Evolutionary conservation across 768 basidiomycete genomes (phyloP), one percentile per base, ranked within the genome.

Genomic region (Pleurotus pulmonarius): DNA sequence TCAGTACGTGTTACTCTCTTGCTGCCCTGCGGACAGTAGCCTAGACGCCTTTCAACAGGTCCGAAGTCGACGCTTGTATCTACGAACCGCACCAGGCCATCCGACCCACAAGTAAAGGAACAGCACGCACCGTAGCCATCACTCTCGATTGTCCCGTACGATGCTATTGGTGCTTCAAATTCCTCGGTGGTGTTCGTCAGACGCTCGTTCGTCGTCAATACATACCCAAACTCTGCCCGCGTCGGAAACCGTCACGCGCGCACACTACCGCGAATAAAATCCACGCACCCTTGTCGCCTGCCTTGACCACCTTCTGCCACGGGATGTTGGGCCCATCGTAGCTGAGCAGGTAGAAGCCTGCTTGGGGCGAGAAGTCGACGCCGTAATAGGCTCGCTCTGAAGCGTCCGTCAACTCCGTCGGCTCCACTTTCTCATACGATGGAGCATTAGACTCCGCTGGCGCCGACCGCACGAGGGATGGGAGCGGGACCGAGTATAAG

Each of bases 251-350:
- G 16, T 25, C 8, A 51, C 16, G 16, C 37, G 25, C 20, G 9
- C 29, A 5, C 15, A 9, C 25, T 9, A 5, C 6, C n/a, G 6
- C 6, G 9, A 15, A 41, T 12, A 16, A 9, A 38, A 16, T 38
- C 13, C 6, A 49, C 48, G 26, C 54, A 25, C 58, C 49, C n/a
- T 41, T 29, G 5, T 55, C 54, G n/a, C 15, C 43, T 22, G 56
- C 24, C 15, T 41, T 58, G 16, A 92, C 64, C 15, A 98, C 77
- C 64, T 81, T 87, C 71, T 97, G 94, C 87, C 88, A 93, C 0
- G 97, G 97, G 11, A 90, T 80, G 20, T 78, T 78, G 3, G 94
- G 95, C 1, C 95, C 96, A 25, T 75, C 67, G 66, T 97, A 96
- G 60, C 73, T 77, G 22, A 96, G 73, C 11, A 92, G 70, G 69